Conservation (phyloP, 2,329 filamentous ascomycete genomes). For the Pseudogymnoascus sp. region DNA sequence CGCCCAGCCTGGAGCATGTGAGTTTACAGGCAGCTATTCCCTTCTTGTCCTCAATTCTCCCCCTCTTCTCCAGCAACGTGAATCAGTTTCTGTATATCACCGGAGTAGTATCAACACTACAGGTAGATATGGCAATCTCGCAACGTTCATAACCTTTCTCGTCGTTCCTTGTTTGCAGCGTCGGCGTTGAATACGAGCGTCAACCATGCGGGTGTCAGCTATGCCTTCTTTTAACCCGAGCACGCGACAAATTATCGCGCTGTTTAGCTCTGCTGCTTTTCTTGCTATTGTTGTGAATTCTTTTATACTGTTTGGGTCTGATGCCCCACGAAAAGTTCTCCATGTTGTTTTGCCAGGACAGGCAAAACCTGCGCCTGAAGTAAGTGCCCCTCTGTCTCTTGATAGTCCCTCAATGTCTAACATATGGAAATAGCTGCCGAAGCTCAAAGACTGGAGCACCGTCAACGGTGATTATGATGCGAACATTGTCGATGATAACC, state of each 20-base stretch:
- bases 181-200: not conserved
- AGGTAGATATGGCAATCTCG: not conserved
- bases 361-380: slow-evolving; percentile 10
- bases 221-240: slow-evolving; percentile 19
- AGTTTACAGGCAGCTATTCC: not conserved
- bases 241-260: slow-evolving; percentile 20
- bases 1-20: not conserved
- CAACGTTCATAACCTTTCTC: not conserved
- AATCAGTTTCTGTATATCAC: not conserved
- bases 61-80: not conserved
- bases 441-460: slow-evolving; percentile 19
- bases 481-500: slow-evolving; percentile 22
- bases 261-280: slow-evolving; percentile 17
- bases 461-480: slow-evolving; percentile 21
- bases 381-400: slow-evolving; percentile 13
- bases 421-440: slow-evolving; percentile 17
- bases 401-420: slow-evolving; percentile 9
- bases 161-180: not conserved
- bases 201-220: not conserved
- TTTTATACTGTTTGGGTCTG: slow-evolving; percentile 18
- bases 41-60: not conserved
- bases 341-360: slow-evolving; percentile 19
- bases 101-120: not conserved
- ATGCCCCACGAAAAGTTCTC: slow-evolving; percentile 21
- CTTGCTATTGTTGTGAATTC: slow-evolving; percentile 23